Evolutionary conservation across 257 asterid genomes (phyloP).

Genomic region (Gentiana macrophylla): DNA sequence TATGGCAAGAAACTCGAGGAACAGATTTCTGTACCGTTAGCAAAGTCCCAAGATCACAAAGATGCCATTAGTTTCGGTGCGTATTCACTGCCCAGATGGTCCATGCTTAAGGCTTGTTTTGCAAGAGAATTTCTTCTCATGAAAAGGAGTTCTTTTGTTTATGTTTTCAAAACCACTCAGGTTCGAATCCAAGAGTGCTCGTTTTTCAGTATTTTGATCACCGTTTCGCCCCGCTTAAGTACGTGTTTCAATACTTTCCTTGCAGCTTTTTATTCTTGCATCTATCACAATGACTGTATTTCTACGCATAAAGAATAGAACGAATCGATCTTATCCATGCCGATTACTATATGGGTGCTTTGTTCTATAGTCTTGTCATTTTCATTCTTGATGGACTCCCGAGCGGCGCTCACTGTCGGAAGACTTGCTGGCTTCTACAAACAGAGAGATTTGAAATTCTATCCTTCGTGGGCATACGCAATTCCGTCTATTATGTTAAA

Average conservation of each 20-base stretch:
- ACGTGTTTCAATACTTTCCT: not conserved
- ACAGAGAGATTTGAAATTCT: slow-evolving; percentile 33
- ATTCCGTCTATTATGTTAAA: slow-evolving; percentile 34
- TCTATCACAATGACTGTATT: slow-evolving; percentile 35
- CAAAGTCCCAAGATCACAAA: slow-evolving; percentile 29
- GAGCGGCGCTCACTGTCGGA: slow-evolving; percentile 30
- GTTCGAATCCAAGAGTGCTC: slow-evolving; percentile 6
- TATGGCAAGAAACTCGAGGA: slow-evolving; percentile 20
- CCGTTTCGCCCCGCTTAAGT: too few species aligned
- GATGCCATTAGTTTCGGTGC: slow-evolving; percentile 23
- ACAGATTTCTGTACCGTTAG: slow-evolving; percentile 26
- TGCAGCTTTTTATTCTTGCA: slow-evolving; percentile 41
- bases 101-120: slow-evolving; percentile 31
- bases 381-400: slow-evolving; percentile 34
- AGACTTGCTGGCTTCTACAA: slow-evolving; percentile 39
- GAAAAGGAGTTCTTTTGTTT: slow-evolving; percentile 34
- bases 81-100: slow-evolving; percentile 39
- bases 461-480: slow-evolving; percentile 46
- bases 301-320: slow-evolving; percentile 29
- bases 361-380: slow-evolving; percentile 26
- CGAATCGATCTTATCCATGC: slow-evolving; percentile 26
- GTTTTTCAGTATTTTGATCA: not conserved
- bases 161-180: slow-evolving; percentile 36
- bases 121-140: slow-evolving; percentile 39
- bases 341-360: slow-evolving; percentile 38